These are phyloP conservation scores for Anacardium occidentale DNA, from an alignment of 345 rosid genomes.

Conservation along the genomic window DNA sequence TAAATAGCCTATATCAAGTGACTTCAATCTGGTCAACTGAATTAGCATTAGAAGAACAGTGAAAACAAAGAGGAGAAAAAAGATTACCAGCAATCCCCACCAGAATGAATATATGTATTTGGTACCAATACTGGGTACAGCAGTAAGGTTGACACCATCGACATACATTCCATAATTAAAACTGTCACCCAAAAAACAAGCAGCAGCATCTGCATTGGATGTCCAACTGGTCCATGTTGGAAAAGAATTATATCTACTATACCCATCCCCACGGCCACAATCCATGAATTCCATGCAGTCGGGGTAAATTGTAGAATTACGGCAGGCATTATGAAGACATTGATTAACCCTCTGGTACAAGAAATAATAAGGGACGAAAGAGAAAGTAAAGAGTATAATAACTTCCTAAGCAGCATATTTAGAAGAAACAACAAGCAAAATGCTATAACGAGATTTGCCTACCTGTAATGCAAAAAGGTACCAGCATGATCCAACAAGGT, in stretches of 20 bases:
- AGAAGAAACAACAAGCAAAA: constrained; percentile 8
- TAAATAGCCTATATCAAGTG: not conserved
- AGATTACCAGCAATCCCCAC: constrained; percentile 92
- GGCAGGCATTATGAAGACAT: constrained; percentile 75
- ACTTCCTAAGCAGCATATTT: not conserved
- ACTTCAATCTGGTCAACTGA: no score
- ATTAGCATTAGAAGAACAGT: no score
- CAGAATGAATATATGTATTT: constrained; percentile 78
- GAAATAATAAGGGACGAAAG: constrained; percentile 5
- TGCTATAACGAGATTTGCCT: constrained; percentile 10
- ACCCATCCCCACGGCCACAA: constrained; percentile 43
- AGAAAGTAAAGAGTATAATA: constrained; percentile 7
- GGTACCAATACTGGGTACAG: constrained; percentile 30
- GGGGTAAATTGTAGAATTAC: not conserved
- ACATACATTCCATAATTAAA: constrained; percentile 66
- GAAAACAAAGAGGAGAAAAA: not conserved
- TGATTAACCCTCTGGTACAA: constrained; percentile 76
- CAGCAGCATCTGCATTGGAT: constrained; percentile 29
- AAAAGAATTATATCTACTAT: fast-evolving
- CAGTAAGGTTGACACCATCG: constrained; percentile 58
- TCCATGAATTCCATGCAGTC: constrained; percentile 51
- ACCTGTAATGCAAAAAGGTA: constrained; percentile 90
- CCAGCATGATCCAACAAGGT: constrained; percentile 81
- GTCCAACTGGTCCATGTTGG: constrained; percentile 28
- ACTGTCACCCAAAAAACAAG: constrained; percentile 46